Percentiles rank a stretch among this genome's conserved stretches.
phyloP scores from a whole-genome alignment of 179 eudicot genomes.

The Monotropa hypopitys region DNA sequence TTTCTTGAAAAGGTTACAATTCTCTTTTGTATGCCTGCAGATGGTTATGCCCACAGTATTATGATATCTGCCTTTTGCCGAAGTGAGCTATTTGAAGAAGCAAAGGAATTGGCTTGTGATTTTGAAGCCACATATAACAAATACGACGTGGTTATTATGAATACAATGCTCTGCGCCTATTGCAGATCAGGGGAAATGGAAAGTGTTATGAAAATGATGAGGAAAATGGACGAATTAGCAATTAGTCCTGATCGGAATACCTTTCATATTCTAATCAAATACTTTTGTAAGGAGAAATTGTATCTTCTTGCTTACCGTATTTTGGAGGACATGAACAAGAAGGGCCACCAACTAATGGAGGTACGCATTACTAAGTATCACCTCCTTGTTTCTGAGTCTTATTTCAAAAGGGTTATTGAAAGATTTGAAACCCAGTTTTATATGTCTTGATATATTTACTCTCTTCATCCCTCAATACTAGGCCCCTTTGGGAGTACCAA shows the following conservation, averaged over 20 bases:
- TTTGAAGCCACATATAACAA: slow-evolving; percentile 48
- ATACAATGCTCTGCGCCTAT: slow-evolving; percentile 77
- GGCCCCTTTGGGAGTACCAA: too few relatives aligned
- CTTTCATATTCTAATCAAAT: slow-evolving; percentile 58
- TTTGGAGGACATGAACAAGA: slow-evolving; percentile 67
- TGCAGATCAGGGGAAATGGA: slow-evolving; percentile 93
- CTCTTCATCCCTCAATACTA: neutral
- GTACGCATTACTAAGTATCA: slow-evolving; percentile 21
- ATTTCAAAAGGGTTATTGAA: neutral
- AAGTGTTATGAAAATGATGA: slow-evolving; percentile 65
- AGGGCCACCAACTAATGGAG: slow-evolving; percentile 69
- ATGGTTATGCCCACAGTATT: slow-evolving; percentile 81
- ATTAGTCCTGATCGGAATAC: slow-evolving; percentile 71
- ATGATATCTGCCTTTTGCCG: slow-evolving; percentile 83
- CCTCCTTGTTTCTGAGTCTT: neutral
- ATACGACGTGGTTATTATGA: slow-evolving; percentile 65
- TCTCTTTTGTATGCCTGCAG: slow-evolving; percentile 28
- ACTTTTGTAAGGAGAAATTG: slow-evolving; percentile 66
- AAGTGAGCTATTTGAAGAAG: slow-evolving; percentile 54
- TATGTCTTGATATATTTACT: neutral
- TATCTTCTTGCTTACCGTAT: slow-evolving; percentile 74
- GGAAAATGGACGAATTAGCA: slow-evolving; percentile 71
- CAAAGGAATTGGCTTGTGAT: slow-evolving; percentile 51
- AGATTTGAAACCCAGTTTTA: neutral
- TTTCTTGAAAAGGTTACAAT: slow-evolving; percentile 1